Evolutionary conservation across 1,284 basidiomycete genomes (phyloP).

Genomic region (Leccinum griseonigrum): DNA sequence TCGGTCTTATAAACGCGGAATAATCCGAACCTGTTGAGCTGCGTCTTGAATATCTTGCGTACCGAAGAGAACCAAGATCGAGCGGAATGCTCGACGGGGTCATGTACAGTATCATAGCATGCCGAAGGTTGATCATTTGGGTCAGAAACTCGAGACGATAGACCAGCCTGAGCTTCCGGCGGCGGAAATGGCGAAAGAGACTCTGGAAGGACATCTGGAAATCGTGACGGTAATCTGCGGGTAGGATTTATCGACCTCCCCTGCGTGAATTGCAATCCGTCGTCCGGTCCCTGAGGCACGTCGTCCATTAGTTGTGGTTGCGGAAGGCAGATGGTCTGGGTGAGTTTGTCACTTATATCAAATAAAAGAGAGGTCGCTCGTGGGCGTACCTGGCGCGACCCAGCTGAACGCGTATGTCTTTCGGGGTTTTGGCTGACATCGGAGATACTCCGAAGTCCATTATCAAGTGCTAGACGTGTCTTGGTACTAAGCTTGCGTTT

Average conservation of each 20-base stretch:
- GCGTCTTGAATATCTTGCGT: neutral
- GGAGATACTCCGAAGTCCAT: neutral
- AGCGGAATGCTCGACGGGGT: neutral
- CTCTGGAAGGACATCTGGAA: neutral
- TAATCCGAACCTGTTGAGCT: slow-evolving; percentile 4
- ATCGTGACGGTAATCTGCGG: neutral
- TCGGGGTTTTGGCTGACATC: no score
- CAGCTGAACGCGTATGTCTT: neutral
- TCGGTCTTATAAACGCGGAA: neutral
- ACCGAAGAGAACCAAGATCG: neutral
- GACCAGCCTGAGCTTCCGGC: neutral
- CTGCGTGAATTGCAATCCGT: neutral
- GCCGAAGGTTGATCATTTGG: neutral
- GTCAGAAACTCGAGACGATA: neutral
- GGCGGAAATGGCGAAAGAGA: neutral
- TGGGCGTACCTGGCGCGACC: neutral
- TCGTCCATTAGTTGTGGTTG: neutral
- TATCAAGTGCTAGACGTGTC: neutral
- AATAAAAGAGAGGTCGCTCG: neutral
- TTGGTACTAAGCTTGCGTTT: neutral
- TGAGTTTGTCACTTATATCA: neutral
- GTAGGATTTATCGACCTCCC: neutral
- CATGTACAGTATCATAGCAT: neutral
- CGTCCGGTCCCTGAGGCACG: neutral
- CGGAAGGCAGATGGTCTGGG: neutral